A percentile compares a stretch with the other conserved stretches of the same genome.
phyloP scores from a whole-genome alignment of 2,329 filamentous ascomycete species.

The Apiospora aurea region DNA sequence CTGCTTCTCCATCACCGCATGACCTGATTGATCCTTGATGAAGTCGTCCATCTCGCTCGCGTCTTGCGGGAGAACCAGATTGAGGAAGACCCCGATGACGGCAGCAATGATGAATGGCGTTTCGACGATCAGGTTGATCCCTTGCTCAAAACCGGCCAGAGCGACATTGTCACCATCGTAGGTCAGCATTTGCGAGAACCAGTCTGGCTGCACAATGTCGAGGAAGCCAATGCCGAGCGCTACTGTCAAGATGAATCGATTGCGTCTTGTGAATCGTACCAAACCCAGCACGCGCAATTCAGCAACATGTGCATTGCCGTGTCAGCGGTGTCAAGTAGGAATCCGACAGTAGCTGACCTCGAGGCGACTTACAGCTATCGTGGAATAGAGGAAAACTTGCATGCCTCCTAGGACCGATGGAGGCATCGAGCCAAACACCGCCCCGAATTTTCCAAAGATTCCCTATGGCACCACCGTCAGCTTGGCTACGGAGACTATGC shows the following conservation, averaged over 20 bases:
- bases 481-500: neutral
- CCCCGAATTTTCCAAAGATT: slow-evolving; percentile 74
- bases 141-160: slow-evolving; percentile 49
- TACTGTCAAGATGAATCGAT: slow-evolving; percentile 71
- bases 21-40: slow-evolving; percentile 31
- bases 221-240: slow-evolving; percentile 65
- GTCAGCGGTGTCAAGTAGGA: neutral
- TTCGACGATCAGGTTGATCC: slow-evolving; percentile 48
- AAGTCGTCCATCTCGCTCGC: slow-evolving; percentile 39
- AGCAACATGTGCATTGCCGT: slow-evolving; percentile 42
- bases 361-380: slow-evolving; percentile 60
- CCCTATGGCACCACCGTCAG: slow-evolving; percentile 47
- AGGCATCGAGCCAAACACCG: slow-evolving; percentile 71
- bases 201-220: slow-evolving; percentile 48
- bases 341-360: neutral
- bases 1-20: slow-evolving; percentile 28
- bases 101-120: slow-evolving; percentile 51
- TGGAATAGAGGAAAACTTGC: slow-evolving; percentile 71
- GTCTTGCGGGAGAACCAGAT: slow-evolving; percentile 46
- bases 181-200: slow-evolving; percentile 47
- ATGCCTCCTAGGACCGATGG: slow-evolving; percentile 54
- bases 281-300: slow-evolving; percentile 71
- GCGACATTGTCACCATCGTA: slow-evolving; percentile 46
- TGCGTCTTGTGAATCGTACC: slow-evolving; percentile 68
- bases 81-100: slow-evolving; percentile 51